phyloP scores from a whole-genome alignment of 2,329 filamentous ascomycete species.

The Stagonosporopsis cucurbitacearum region DNA sequence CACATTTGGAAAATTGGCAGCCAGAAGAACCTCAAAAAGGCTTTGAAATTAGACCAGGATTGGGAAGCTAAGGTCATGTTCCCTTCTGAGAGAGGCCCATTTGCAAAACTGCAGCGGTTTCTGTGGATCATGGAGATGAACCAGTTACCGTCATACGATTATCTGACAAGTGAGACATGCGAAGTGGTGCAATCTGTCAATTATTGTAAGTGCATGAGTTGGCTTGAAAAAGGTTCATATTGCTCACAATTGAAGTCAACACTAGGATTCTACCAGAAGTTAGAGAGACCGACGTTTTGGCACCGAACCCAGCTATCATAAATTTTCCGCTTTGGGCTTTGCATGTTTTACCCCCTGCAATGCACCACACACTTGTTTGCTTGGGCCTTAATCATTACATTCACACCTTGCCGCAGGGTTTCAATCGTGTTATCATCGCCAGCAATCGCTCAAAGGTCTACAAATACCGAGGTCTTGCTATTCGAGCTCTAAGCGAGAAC shows the following conservation, averaged over 20 bases:
- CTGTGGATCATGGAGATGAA: slow-evolving; percentile 25
- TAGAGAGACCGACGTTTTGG: slow-evolving; percentile 23
- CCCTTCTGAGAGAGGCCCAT: slow-evolving; percentile 20
- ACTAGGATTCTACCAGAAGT: slow-evolving; percentile 30
- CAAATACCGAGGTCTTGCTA: slow-evolving; percentile 39
- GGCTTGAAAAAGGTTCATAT: neutral
- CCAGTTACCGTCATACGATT: slow-evolving; percentile 30
- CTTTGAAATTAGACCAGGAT: slow-evolving; percentile 18
- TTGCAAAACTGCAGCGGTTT: slow-evolving; percentile 25
- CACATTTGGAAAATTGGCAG: slow-evolving; percentile 18
- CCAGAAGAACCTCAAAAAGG: slow-evolving; percentile 22
- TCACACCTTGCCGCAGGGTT: slow-evolving; percentile 21
- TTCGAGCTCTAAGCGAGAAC: slow-evolving; percentile 32
- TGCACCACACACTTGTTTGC: slow-evolving; percentile 39
- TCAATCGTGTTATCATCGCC: slow-evolving; percentile 15
- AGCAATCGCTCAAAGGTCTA: slow-evolving; percentile 31
- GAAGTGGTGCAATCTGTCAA: slow-evolving; percentile 42
- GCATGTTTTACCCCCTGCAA: slow-evolving; percentile 37
- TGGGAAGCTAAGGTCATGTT: slow-evolving; percentile 28
- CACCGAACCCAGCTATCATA: slow-evolving; percentile 37
- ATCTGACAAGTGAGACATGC: slow-evolving; percentile 32
- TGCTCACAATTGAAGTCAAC: slow-evolving; percentile 32
- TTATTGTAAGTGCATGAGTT: slow-evolving; percentile 32
- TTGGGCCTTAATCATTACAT: slow-evolving; percentile 36
- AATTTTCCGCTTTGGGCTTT: slow-evolving; percentile 34